phyloP scores from a whole-genome alignment of 352 stramenopile genomes.

The Pythium biforme region DNA sequence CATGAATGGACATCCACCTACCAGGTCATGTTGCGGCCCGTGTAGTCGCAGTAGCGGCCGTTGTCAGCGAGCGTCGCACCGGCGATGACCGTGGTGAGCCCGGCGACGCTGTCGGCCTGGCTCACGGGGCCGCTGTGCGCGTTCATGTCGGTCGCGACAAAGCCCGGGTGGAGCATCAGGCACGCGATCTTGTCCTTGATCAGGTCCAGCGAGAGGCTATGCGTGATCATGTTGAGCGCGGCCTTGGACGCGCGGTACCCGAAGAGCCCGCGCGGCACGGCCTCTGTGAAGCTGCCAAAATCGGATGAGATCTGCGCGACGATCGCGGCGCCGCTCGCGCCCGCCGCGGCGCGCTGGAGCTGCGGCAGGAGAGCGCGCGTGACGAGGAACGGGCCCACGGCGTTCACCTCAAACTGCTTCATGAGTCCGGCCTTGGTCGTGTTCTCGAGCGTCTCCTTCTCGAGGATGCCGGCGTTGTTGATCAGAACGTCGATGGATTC shows the following conservation, averaged over 20 bases:
- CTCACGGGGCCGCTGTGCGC: slow-evolving; percentile 26
- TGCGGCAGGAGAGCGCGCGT: slow-evolving; percentile 51
- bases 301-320: slow-evolving; percentile 34
- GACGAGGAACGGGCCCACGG: slow-evolving; percentile 56
- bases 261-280: slow-evolving; percentile 40
- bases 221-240: slow-evolving; percentile 63
- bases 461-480: slow-evolving; percentile 60
- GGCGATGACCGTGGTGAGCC: slow-evolving; percentile 32
- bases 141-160: slow-evolving; percentile 58
- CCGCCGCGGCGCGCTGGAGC: slow-evolving; percentile 27
- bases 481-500: slow-evolving; percentile 53
- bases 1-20: slow-evolving; percentile 2
- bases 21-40: slow-evolving; percentile 30
- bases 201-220: slow-evolving; percentile 39
- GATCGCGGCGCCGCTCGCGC: slow-evolving; percentile 32
- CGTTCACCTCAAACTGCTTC: slow-evolving; percentile 65
- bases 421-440: slow-evolving; percentile 44
- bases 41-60: slow-evolving; percentile 33
- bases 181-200: slow-evolving; percentile 38
- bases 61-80: slow-evolving; percentile 28
- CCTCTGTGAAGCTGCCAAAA: slow-evolving; percentile 26
- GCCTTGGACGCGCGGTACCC: slow-evolving; percentile 69
- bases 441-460: slow-evolving; percentile 24
- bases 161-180: slow-evolving; percentile 48
- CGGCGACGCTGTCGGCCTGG: slow-evolving; percentile 32